A percentile compares a stretch with the other conserved stretches of the same genome.
phyloP scores from a whole-genome alignment of 305 asterid genomes.

The Solanum chacoense region DNA sequence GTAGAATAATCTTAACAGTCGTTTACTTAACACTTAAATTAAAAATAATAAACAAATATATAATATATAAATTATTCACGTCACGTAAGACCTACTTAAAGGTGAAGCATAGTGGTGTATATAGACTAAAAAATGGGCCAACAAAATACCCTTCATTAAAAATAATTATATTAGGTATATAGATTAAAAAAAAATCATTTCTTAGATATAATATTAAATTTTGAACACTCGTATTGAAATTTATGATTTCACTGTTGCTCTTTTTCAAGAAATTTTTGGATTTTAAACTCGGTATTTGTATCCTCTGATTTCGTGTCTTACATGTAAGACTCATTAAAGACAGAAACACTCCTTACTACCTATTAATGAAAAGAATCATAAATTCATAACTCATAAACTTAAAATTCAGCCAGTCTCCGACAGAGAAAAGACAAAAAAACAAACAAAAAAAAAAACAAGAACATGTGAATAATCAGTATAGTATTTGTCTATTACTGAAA shows the following conservation, averaged over 20 bases:
- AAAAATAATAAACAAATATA: too few species aligned
- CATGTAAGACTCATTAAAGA: neutral
- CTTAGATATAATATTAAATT: neutral
- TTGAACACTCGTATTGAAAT: too few species aligned
- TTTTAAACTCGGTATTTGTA: too few species aligned
- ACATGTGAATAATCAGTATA: neutral
- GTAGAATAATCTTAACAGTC: too few species aligned
- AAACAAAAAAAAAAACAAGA: neutral
- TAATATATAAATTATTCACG: neutral
- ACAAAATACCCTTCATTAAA: neutral
- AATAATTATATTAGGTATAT: too few species aligned
- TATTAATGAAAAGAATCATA: fast-evolving
- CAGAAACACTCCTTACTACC: neutral
- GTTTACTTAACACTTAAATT: neutral
- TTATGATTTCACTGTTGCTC: too few species aligned
- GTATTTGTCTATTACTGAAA: neutral
- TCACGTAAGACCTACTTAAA: neutral
- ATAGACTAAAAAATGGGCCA: neutral
- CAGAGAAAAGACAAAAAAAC: neutral
- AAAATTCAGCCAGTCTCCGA: too few species aligned
- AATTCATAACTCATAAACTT: neutral
- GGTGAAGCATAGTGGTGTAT: neutral
- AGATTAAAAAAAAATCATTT: neutral
- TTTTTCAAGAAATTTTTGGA: too few species aligned
- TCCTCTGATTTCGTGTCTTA: neutral